Conservation (phyloP, 2,329 filamentous ascomycete genomes). For the Blumeria hordei region DNA sequence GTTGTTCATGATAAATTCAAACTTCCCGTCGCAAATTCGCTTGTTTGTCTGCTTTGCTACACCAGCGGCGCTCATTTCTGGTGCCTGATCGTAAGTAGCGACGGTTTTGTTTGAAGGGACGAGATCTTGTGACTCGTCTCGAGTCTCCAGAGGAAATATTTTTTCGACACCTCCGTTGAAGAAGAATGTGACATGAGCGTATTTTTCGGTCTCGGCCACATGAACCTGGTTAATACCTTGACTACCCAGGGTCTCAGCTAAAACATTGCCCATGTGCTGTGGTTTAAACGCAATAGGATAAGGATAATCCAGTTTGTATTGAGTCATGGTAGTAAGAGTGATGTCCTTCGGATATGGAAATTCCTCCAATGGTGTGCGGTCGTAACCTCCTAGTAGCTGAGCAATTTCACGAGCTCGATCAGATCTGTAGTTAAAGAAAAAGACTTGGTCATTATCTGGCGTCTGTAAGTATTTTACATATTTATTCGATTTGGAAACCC, state of each 20-base stretch:
- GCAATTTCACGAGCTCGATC: slow-evolving; percentile 93
- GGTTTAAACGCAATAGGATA: slow-evolving; percentile 85
- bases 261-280: slow-evolving; percentile 92
- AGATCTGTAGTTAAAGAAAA: slow-evolving; percentile 99
- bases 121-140: slow-evolving; percentile 54
- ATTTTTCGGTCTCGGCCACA: slow-evolving; percentile 96
- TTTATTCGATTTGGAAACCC: slow-evolving; percentile 6
- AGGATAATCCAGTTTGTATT: slow-evolving; percentile 87
- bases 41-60: slow-evolving; percentile 80
- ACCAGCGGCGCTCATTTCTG: slow-evolving; percentile 81
- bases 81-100: slow-evolving; percentile 80
- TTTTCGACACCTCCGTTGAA: slow-evolving; percentile 98
- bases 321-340: slow-evolving; percentile 83
- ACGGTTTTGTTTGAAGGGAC: slow-evolving; percentile 79
- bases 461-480: slow-evolving; percentile 4
- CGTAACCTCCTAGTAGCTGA: slow-evolving; percentile 75
- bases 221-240: slow-evolving; percentile 82
- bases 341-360: slow-evolving; percentile 86
- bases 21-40: slow-evolving; percentile 61
- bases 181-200: slow-evolving; percentile 98
- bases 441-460: slow-evolving; percentile 70
- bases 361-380: slow-evolving; percentile 73
- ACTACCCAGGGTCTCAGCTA: slow-evolving; percentile 87
- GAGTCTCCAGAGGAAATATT: slow-evolving; percentile 73
- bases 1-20: slow-evolving; percentile 99